Evolutionary conservation across 306 rosid species (phyloP).

Genomic region (Morella rubra): DNA sequence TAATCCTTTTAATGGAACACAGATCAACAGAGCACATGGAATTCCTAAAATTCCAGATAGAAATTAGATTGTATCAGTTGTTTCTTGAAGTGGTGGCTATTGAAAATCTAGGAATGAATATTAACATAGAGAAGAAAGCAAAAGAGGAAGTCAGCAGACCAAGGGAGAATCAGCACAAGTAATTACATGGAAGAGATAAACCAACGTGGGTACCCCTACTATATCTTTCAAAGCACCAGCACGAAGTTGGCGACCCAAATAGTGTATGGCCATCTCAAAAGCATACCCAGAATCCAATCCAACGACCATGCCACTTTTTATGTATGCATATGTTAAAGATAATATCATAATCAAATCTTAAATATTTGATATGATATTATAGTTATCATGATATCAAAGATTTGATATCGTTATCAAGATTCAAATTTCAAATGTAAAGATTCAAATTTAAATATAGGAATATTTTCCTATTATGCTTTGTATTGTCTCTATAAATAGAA

Average conservation of each 20-base stretch:
- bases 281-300: constrained; percentile 87
- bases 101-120: not conserved
- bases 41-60: not conserved
- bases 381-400: too few species aligned
- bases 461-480: too few species aligned
- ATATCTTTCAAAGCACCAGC: constrained; percentile 66
- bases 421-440: too few species aligned
- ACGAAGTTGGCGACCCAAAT: constrained; percentile 81
- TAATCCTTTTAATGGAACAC: not conserved
- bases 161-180: not conserved
- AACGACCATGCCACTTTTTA: constrained; percentile 76
- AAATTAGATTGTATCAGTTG: not conserved
- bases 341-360: not conserved
- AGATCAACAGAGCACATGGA: not conserved
- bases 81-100: not conserved
- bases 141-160: not conserved
- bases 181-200: constrained; percentile 22
- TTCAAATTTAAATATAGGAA: too few species aligned
- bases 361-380: too few species aligned
- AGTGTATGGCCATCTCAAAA: constrained; percentile 79
- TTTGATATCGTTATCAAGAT: too few species aligned
- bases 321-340: constrained; percentile 71
- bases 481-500: too few species aligned
- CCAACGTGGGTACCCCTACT: constrained; percentile 86
- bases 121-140: not conserved